Conservation (phyloP, 1,284 basidiomycete species). For the Taiwanofungus camphoratus region DNA sequence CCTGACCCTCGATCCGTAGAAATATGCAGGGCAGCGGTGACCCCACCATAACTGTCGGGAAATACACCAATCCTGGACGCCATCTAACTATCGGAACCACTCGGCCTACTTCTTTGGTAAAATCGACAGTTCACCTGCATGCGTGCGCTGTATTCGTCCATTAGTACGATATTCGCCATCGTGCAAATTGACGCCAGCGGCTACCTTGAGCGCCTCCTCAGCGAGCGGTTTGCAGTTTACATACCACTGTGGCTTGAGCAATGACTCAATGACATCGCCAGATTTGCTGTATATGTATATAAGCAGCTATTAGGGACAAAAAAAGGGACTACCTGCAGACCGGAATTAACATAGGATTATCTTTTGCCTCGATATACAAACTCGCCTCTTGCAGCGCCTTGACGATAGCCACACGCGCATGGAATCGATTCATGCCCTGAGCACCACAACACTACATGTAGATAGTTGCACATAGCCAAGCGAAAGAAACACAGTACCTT, state of each 20-base stretch:
- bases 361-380: slow-evolving; percentile 85
- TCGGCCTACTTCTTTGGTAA: slow-evolving; percentile 81
- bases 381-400: slow-evolving; percentile 80
- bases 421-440: slow-evolving; percentile 94
- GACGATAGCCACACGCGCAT: slow-evolving; percentile 77
- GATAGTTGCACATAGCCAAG: too few species aligned
- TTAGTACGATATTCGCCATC: slow-evolving; percentile 84
- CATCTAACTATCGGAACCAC: slow-evolving; percentile 92
- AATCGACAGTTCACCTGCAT: slow-evolving; percentile 77
- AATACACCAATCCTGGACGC: slow-evolving; percentile 96
- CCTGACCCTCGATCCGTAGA: slow-evolving; percentile 75
- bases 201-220: slow-evolving; percentile 79
- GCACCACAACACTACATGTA: background rate
- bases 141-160: slow-evolving; percentile 74
- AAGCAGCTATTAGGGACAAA: slow-evolving; percentile 13
- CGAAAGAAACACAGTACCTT: too few species aligned
- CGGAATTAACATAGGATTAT: slow-evolving; percentile 91
- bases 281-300: slow-evolving; percentile 57
- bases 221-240: slow-evolving; percentile 89
- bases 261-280: slow-evolving; percentile 91
- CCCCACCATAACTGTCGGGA: slow-evolving; percentile 97
- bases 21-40: slow-evolving; percentile 90
- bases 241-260: slow-evolving; percentile 99
- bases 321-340: slow-evolving; percentile 58
- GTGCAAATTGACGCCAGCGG: slow-evolving; percentile 62